Evolutionary conservation across 2,329 filamentous ascomycete species (phyloP).

Genomic region (Pestalotiopsis sp.): DNA sequence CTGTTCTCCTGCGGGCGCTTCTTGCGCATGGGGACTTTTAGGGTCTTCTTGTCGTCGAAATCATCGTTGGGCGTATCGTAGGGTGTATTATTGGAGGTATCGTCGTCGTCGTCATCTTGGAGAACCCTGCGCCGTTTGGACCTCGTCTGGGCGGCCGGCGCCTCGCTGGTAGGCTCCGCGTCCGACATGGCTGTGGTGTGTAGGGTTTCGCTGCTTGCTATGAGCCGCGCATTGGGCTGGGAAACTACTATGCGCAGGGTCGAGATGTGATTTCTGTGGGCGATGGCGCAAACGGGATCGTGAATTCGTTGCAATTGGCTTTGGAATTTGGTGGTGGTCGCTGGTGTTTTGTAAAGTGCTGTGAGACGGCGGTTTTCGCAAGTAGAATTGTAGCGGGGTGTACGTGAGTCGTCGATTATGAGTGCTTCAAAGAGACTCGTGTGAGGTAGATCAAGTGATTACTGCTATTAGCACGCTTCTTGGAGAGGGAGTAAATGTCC

Average conservation of each 20-base stretch:
- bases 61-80: conserved; percentile 45
- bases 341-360: no score
- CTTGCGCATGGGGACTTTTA: conserved; percentile 32
- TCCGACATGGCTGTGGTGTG: conserved; percentile 1
- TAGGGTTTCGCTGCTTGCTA: neutral
- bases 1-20: conserved; percentile 22
- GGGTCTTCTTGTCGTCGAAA: conserved; percentile 15
- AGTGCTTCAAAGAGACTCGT: no score
- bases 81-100: conserved; percentile 19
- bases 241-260: neutral
- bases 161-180: conserved; percentile 3
- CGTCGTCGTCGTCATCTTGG: conserved; percentile 41
- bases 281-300: no score
- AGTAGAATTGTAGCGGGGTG: no score
- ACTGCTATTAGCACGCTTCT: no score
- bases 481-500: no score
- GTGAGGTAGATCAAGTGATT: no score
- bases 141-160: conserved; percentile 29
- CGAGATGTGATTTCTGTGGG: no score
- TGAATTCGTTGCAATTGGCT: no score
- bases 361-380: no score
- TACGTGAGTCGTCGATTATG: no score
- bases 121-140: conserved; percentile 43
- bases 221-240: neutral
- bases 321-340: no score